Conservation (phyloP, 441 rosid genomes). For the Erodium trifolium region DNA sequence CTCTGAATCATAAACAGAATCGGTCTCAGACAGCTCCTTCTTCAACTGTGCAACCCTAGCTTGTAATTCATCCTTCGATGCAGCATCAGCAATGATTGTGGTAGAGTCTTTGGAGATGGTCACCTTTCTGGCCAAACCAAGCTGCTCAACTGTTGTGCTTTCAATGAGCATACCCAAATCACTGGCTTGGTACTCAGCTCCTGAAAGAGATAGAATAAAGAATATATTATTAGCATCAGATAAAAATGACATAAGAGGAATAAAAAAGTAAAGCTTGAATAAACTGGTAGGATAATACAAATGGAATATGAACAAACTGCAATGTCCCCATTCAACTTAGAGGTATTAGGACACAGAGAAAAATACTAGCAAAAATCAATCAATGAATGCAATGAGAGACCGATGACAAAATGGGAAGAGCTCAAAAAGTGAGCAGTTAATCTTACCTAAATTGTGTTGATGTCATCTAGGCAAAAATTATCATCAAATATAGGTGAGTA, state of each 20-base stretch:
- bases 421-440: neutral
- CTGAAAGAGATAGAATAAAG: conserved; percentile 29
- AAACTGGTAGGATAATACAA: neutral
- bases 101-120: neutral
- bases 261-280: neutral
- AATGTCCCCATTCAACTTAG: neutral
- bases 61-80: conserved; percentile 83
- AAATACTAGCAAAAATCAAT: neutral
- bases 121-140: conserved; percentile 2
- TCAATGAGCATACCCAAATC: conserved; percentile 79
- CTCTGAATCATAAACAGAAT: conserved; percentile 72
- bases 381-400: neutral
- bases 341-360: neutral
- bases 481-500: neutral
- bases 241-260: neutral
- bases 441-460: neutral
- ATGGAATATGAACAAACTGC: neutral
- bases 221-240: neutral
- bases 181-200: conserved; percentile 84
- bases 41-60: conserved; percentile 72
- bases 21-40: conserved; percentile 77
- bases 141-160: conserved; percentile 14
- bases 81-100: conserved; percentile 52
- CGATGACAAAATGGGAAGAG: neutral
- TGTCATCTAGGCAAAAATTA: neutral